Conservation (phyloP, 1,284 basidiomycete genomes). For the Cryptococcus sp. region DNA sequence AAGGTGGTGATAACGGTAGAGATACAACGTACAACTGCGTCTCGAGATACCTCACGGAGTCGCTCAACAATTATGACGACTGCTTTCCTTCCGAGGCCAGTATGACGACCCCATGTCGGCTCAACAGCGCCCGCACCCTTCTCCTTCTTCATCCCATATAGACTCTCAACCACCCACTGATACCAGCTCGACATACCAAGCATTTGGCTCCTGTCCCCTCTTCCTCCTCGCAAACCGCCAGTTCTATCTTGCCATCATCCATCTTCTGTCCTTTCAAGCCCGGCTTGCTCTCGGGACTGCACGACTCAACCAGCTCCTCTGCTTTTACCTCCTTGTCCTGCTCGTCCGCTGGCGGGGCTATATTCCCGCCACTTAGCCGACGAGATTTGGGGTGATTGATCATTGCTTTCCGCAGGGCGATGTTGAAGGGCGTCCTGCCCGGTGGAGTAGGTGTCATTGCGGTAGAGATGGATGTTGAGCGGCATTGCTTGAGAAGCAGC, state of each 20-base stretch:
- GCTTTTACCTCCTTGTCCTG: constrained; percentile 19
- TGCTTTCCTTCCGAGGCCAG: too few relatives aligned
- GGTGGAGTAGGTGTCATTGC: constrained; percentile 1
- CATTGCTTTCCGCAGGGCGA: constrained; percentile 22
- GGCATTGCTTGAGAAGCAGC: constrained; percentile 14
- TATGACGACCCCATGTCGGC: too few relatives aligned
- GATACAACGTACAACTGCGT: too few relatives aligned
- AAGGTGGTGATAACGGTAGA: too few relatives aligned
- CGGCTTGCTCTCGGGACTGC: not conserved
- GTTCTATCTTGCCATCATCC: constrained; percentile 3
- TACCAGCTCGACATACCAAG: constrained; percentile 15
- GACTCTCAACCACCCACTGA: constrained; percentile 15
- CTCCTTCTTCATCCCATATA: constrained; percentile 11
- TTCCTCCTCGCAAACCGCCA: not conserved
- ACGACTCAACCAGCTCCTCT: constrained; percentile 3
- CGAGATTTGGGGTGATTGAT: constrained; percentile 22
- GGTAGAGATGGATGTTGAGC: not conserved
- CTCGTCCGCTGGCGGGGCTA: constrained; percentile 10
- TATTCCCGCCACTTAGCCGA: constrained; percentile 26
- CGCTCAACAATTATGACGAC: too few relatives aligned
- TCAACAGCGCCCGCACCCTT: not conserved
- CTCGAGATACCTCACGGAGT: too few relatives aligned
- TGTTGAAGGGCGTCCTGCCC: constrained; percentile 19
- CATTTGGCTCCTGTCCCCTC: constrained; percentile 7
- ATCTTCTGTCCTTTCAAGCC: not conserved